phyloP scores from a whole-genome alignment of 2,329 filamentous ascomycete species.

The Clarireedia monteithiana region DNA sequence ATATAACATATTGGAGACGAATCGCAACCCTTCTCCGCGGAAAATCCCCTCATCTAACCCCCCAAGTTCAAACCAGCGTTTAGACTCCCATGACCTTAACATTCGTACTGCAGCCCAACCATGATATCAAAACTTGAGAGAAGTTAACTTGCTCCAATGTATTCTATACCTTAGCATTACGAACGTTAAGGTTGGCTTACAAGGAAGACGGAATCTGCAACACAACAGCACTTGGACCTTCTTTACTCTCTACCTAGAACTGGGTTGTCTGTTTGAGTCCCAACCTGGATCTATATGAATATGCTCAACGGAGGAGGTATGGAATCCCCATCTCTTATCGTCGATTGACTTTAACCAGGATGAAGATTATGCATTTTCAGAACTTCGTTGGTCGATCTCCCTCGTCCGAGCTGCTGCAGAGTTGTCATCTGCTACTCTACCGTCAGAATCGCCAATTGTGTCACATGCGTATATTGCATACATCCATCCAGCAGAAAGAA shows the following conservation, averaged over 20 bases:
- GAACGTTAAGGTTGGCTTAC: neutral
- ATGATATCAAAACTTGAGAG: neutral
- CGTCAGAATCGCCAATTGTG: neutral
- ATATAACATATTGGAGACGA: neutral
- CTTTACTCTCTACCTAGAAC: neutral
- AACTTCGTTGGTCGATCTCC: neutral
- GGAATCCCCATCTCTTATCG: neutral
- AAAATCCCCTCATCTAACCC: neutral
- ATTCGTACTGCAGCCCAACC: neutral
- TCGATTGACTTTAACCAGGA: neutral
- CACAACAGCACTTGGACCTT: neutral
- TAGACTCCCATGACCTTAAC: conserved; percentile 1
- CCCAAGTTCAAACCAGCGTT: neutral
- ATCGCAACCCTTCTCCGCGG: no score
- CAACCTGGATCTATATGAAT: no score
- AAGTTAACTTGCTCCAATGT: neutral
- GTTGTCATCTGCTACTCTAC: neutral
- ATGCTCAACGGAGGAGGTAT: neutral
- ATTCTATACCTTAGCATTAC: neutral
- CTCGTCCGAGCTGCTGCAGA: no score
- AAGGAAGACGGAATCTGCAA: neutral
- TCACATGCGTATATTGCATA: neutral
- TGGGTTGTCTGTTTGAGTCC: no score
- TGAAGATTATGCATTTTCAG: neutral
- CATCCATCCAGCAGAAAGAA: conserved; percentile 10